These are phyloP conservation scores for Solanum ahanhuiri DNA, from an alignment of 257 asterid species.

Conservation along the genomic window DNA sequence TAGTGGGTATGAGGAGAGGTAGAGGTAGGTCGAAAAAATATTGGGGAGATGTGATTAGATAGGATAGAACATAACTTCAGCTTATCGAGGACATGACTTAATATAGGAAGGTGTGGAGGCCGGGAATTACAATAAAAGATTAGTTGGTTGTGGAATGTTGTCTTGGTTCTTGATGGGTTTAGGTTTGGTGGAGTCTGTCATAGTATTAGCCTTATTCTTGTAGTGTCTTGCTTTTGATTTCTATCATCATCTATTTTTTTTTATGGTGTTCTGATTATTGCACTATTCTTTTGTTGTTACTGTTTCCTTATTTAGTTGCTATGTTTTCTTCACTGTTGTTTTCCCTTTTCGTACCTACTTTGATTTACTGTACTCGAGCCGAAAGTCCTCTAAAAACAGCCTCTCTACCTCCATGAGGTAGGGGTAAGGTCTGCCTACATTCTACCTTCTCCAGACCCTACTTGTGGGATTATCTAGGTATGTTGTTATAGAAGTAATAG, in stretches of 20 bases:
- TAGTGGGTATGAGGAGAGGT: background rate
- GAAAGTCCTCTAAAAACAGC: no score
- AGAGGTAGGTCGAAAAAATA: background rate
- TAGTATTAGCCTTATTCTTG: background rate
- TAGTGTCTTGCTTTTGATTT: background rate
- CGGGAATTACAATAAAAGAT: background rate
- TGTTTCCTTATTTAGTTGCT: background rate
- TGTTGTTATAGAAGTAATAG: background rate
- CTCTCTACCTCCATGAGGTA: background rate
- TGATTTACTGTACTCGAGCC: background rate
- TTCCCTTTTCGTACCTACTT: background rate
- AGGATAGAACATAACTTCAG: no score
- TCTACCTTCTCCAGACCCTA: background rate
- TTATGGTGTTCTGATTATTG: background rate
- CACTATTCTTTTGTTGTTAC: background rate
- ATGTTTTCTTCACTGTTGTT: background rate
- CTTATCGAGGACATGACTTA: background rate
- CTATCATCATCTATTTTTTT: background rate
- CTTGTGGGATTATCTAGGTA: background rate
- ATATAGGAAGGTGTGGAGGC: background rate
- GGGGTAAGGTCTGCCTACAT: background rate
- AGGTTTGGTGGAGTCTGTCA: background rate
- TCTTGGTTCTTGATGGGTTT: background rate
- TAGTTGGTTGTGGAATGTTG: background rate
- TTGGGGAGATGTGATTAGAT: background rate